These are phyloP conservation scores for Lecanicillium sp. DNA, from an alignment of 2,329 filamentous ascomycete genomes.

Conservation along the genomic window DNA sequence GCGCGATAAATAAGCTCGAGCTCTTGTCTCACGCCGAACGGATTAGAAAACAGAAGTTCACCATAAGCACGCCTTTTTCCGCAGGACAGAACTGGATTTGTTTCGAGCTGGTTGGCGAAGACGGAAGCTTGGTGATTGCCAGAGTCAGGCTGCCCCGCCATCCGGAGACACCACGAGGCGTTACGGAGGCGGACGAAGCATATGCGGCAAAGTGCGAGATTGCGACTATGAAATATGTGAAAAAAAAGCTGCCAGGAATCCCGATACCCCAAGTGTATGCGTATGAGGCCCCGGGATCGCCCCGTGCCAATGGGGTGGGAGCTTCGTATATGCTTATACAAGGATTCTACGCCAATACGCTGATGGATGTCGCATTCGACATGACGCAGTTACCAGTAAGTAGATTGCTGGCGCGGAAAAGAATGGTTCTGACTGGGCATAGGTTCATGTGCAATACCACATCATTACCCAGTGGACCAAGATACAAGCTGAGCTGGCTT, in stretches of 20 bases:
- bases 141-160: slow-evolving; percentile 21
- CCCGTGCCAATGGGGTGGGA: slow-evolving; percentile 16
- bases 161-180: slow-evolving; percentile 13
- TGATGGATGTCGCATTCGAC: slow-evolving; percentile 18
- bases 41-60: slow-evolving; percentile 20
- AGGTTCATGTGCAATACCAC: slow-evolving; percentile 17
- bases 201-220: slow-evolving; percentile 19
- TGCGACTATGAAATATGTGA: slow-evolving; percentile 18
- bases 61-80: slow-evolving; percentile 25
- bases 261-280: slow-evolving; percentile 18
- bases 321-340: slow-evolving; percentile 24
- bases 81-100: slow-evolving; percentile 24
- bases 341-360: slow-evolving; percentile 21
- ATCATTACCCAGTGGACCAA: slow-evolving; percentile 21
- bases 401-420: not conserved
- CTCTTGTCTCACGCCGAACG: slow-evolving; percentile 20
- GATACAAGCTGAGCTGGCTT: slow-evolving; percentile 19
- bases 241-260: slow-evolving; percentile 11
- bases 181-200: slow-evolving; percentile 14
- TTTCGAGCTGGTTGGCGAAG: slow-evolving; percentile 21
- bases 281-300: slow-evolving; percentile 17
- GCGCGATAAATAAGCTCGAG: slow-evolving; percentile 15
- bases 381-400: slow-evolving; percentile 19
- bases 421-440: not conserved
- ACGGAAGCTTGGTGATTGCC: slow-evolving; percentile 20